Evolutionary conservation across 306 rosid genomes (phyloP), one percentile per base, ranked within the genome.

Genomic region (Lathyrus tuberosus): DNA sequence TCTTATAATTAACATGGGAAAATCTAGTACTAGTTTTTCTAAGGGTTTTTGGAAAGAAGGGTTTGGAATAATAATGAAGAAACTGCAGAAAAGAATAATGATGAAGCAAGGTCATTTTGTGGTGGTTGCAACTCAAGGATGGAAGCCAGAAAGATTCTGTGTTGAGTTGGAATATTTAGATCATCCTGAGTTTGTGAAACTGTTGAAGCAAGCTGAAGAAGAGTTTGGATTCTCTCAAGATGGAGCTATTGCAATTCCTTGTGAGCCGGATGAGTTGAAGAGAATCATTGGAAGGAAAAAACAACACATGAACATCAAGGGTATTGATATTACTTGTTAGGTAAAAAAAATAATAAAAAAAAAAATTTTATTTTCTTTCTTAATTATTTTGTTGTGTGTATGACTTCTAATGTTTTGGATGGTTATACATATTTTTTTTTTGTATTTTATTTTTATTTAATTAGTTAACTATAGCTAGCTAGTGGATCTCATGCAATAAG

Each of bases 221-320:
- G 86, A 83, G 66, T 79, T 79, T 2, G 86, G 84, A 1, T 82
- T 82, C 72, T 82, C 83, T 69, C 86, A 79, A 65, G 73, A 16
- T 2, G 84, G 74, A 56, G 81, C 81, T 42, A 83, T 83, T 22
- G 77, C 74, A 3, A 83, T 83, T 24, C 86, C 83, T 48, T 79
- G 81, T 8, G 11, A 58, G 2, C 86, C 86, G 0, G 83, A 69
- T 75, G 80, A 82, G 1, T 61, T 78, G 57, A 76, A 71, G 76
- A 82, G 70, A 61, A 71, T 82, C 76, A 67, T 76, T 26, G 67
- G 56, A 56, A 62, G 60, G 54, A 47, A 79, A 52, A 73, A 70
- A 22, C 57, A 51, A 24, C 48, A 43, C 6, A 44, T 66, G 18
- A 77, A 48, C 8, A 53, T 68, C 60, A 48, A 47, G 41, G 59